Evolutionary conservation across 805 yeast genomes (phyloP).

Genomic region (Candida hispaniensis): DNA sequence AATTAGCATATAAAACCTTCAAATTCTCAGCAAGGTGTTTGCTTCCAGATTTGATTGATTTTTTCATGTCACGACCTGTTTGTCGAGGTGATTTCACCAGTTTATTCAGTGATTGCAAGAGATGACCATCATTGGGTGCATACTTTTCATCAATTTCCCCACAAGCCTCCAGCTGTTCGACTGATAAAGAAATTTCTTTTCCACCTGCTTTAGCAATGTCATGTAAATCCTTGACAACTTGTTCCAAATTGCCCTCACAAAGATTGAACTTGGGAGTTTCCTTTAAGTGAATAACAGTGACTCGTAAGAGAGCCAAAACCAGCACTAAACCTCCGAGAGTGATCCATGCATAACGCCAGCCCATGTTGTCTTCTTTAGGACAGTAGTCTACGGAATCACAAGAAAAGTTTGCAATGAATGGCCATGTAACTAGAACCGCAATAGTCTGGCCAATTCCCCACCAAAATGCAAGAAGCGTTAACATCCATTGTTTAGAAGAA

Average conservation of each 20-base stretch:
- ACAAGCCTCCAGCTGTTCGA: conserved; percentile 38
- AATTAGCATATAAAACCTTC: conserved; percentile 11
- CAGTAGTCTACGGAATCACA: conserved; percentile 37
- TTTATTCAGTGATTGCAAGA: too few species aligned
- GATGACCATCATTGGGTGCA: too few species aligned
- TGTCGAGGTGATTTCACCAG: too few species aligned
- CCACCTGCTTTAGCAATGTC: conserved; percentile 40
- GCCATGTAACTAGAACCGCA: conserved; percentile 45
- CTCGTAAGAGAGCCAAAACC: conserved; percentile 38
- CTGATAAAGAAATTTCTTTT: conserved; percentile 34
- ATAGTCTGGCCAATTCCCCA: conserved; percentile 57
- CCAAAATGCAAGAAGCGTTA: conserved; percentile 45
- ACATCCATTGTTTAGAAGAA: conserved; percentile 39
- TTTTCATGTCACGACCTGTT: neutral
- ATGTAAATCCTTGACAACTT: conserved; percentile 36
- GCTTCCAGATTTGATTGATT: conserved; percentile 1
- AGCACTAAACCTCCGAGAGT: conserved; percentile 44
- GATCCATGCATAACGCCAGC: conserved; percentile 53
- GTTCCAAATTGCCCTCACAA: conserved; percentile 41
- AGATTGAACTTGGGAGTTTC: conserved; percentile 50
- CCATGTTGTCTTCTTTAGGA: conserved; percentile 38
- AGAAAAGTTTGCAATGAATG: conserved; percentile 40
- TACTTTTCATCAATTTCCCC: conserved; percentile 29
- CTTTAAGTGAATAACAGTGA: conserved; percentile 36
- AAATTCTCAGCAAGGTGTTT: conserved; percentile 7